phyloP scores from a whole-genome alignment of 2,329 filamentous ascomycete species.

The Tolypocladium ovalisporum region DNA sequence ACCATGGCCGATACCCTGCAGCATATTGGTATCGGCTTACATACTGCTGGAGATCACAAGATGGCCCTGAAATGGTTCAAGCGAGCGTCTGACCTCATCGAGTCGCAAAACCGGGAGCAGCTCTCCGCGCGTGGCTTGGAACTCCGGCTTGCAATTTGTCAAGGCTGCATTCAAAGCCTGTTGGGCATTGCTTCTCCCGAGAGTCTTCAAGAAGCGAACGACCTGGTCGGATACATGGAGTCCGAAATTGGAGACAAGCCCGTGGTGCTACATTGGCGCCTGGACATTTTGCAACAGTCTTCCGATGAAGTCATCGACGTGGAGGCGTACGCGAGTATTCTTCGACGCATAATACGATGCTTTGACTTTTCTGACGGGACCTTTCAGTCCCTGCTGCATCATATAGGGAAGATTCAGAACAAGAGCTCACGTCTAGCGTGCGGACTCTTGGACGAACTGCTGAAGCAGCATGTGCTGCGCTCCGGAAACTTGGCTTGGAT shows the following conservation, averaged over 20 bases:
- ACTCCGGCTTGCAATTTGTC: conserved; percentile 54
- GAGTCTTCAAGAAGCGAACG: conserved; percentile 37
- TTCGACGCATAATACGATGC: conserved; percentile 50
- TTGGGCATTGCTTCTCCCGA: conserved; percentile 35
- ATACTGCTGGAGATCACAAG: conserved; percentile 38
- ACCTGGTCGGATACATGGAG: conserved; percentile 51
- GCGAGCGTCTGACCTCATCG: conserved; percentile 51
- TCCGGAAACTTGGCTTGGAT: conserved; percentile 46
- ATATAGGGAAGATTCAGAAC: conserved; percentile 53
- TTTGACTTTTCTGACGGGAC: conserved; percentile 50
- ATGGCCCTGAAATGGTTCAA: conserved; percentile 63
- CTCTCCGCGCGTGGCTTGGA: conserved; percentile 51
- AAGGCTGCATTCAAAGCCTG: conserved; percentile 47
- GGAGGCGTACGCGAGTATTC: conserved; percentile 35
- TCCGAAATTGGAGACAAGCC: conserved; percentile 52
- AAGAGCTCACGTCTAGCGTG: conserved; percentile 38
- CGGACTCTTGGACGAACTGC: conserved; percentile 50
- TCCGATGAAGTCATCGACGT: conserved; percentile 36
- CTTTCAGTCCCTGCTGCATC: conserved; percentile 55
- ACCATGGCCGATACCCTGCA: conserved; percentile 57
- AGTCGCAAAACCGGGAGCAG: conserved; percentile 39
- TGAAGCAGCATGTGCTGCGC: conserved; percentile 43
- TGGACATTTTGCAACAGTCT: conserved; percentile 50
- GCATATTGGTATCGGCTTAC: conserved; percentile 56
- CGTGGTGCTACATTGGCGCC: conserved; percentile 53